Conservation (phyloP, 2,329 filamentous ascomycete genomes). For the Cordyceps tenuipes region DNA sequence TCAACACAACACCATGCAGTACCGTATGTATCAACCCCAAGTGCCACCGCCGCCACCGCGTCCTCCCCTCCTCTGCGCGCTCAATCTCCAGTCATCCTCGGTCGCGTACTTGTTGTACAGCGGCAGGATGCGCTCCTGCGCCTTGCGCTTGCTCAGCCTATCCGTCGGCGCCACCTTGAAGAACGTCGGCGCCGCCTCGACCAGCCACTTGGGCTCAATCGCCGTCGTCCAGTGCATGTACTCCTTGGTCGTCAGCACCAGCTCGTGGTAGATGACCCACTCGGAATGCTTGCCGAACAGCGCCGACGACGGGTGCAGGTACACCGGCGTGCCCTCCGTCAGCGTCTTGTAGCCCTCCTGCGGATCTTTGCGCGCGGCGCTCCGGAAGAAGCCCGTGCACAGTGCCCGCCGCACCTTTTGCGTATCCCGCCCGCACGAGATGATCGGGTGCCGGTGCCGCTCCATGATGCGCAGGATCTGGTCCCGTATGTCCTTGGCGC, state of each 20-base stretch:
- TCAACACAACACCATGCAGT: too few relatives aligned
- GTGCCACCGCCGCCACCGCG: constrained; percentile 81
- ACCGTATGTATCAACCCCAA: constrained; percentile 58
- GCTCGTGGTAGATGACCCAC: constrained; percentile 87
- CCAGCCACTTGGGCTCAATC: constrained; percentile 90
- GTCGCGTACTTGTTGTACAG: constrained; percentile 86
- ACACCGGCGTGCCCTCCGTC: constrained; percentile 89
- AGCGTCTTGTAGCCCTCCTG: constrained; percentile 97
- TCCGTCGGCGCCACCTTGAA: constrained; percentile 95
- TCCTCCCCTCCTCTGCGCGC: constrained; percentile 76
- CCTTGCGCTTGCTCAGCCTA: constrained; percentile 79
- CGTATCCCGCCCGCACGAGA: constrained; percentile 82
- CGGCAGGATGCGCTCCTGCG: constrained; percentile 89
- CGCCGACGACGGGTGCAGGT: constrained; percentile 84
- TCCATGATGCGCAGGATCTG: constrained; percentile 93
- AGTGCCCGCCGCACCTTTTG: constrained; percentile 80
- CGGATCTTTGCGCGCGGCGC: constrained; percentile 87
- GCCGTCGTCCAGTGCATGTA: constrained; percentile 94
- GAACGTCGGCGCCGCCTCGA: constrained; percentile 96
- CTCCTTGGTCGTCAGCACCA: constrained; percentile 91
- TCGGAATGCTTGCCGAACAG: constrained; percentile 94
- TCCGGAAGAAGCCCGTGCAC: constrained; percentile 92
- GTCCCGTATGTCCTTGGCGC: constrained; percentile 84
- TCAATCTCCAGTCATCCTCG: constrained; percentile 92
- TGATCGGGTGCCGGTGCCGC: constrained; percentile 72